Base-by-base conservation (phyloP, 495 filamentous ascomycete species). In the Jackrogersella multiformis region DNA sequence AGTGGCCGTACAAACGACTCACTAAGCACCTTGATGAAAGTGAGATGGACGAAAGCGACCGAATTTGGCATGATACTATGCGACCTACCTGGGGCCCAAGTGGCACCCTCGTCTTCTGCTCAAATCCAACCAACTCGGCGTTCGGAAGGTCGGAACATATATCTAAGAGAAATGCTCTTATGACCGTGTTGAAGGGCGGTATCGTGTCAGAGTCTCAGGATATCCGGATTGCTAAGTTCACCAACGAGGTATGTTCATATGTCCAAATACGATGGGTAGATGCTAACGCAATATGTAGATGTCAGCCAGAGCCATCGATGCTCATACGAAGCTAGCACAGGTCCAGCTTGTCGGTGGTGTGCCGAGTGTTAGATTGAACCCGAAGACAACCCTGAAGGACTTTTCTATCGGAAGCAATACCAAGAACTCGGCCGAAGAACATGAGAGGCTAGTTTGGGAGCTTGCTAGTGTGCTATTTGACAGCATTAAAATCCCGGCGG, bases 401-500 rank as follows among this genome's bases (percentile, higher is more conserved):
- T 69, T 77, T 38, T 72, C 66, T 6, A 38, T 59, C n/a, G 61
- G 53, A 0, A 52, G 64, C 8, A 69, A 60, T 21, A 20, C 41
- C 9, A 75, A 67, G 39, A 72, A 74, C 32, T 53, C 68, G 4
- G 73, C 75, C 2, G 69, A 73, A 24, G 68, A 72, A n/a, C 83
- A 88, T 54, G 89, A 92, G 62, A 85, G 87, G 64, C 81, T 82
- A 10, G 84, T 87, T 9, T 94, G 91, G 91, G 80, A 87, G 56
- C 82, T 97, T 55, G 90, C 91, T n/a, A 88, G 89, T 49, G 85
- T 97, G 26, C 84, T 99, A 16, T 98, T 95, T 72, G 93, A 97
- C 62, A 85, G 90, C 13, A 77, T 90, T 38, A 78, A 81, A 18
- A 77, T 85, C 51, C 73, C 80, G 2, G 71, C 80, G 13, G 75